These are phyloP conservation scores for Boletus sp. DNA, from an alignment of 768 basidiomycete species.

Conservation along the genomic window DNA sequence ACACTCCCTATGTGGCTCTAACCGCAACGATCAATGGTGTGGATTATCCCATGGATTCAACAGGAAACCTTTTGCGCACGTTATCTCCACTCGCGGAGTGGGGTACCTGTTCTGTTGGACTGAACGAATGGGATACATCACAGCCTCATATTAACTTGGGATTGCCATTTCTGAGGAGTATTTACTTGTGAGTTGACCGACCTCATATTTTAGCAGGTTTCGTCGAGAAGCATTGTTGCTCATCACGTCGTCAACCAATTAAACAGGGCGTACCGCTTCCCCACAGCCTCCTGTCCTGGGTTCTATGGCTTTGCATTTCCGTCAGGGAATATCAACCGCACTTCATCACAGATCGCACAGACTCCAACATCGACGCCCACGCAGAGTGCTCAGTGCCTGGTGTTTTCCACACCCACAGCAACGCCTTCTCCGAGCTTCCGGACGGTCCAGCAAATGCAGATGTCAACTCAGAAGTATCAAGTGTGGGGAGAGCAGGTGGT, in stretches of 20 bases:
- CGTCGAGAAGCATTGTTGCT: background rate
- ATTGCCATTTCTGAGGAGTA: slow-evolving; percentile 16
- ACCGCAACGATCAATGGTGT: slow-evolving; percentile 26
- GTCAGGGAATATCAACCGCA: slow-evolving; percentile 23
- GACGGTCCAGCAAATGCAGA: slow-evolving; percentile 11
- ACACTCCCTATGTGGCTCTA: slow-evolving; percentile 17
- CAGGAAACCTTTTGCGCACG: slow-evolving; percentile 16
- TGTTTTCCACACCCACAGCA: slow-evolving; percentile 9
- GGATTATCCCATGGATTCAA: slow-evolving; percentile 25
- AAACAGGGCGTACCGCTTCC: slow-evolving; percentile 29
- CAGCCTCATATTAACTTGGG: slow-evolving; percentile 6
- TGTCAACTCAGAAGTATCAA: slow-evolving; percentile 10
- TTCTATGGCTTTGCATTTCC: slow-evolving; percentile 30
- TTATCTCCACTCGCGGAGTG: background rate
- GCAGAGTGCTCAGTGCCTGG: slow-evolving; percentile 16
- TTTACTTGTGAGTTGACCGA: slow-evolving; percentile 14
- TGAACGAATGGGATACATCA: background rate
- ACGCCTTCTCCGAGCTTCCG: slow-evolving; percentile 14
- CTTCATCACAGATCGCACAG: slow-evolving; percentile 19
- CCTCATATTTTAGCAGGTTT: no score
- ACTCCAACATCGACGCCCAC: slow-evolving; percentile 17
- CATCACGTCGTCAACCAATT: background rate
- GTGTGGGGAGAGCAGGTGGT: slow-evolving; percentile 15
- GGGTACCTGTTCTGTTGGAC: slow-evolving; percentile 16
- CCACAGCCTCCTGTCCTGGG: slow-evolving; percentile 25